A percentile compares a stretch with the other conserved stretches of the same genome.
These are phyloP conservation scores for Globisporangium cylindrosporum DNA, from an alignment of 352 stramenopile species.

Conservation along the genomic window DNA sequence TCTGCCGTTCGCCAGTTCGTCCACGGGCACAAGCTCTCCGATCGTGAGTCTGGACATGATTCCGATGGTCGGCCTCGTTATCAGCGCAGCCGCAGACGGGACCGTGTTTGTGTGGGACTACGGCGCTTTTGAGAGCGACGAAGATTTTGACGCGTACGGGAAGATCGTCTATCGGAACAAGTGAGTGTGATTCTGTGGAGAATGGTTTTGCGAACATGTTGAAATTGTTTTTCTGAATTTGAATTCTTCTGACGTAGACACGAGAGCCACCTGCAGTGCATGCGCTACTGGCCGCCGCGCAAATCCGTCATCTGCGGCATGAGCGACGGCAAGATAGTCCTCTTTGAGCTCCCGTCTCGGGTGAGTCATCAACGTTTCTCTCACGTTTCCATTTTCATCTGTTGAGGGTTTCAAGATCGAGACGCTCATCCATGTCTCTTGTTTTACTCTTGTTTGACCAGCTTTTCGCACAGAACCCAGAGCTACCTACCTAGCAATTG, in stretches of 20 bases:
- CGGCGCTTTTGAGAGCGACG: constrained; percentile 13
- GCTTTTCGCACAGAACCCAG: neutral
- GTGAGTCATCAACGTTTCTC: neutral
- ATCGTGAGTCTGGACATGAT: constrained; percentile 57
- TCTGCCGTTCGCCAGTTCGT: constrained; percentile 28
- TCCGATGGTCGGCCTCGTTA: constrained; percentile 30
- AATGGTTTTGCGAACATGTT: neutral
- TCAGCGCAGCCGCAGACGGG: constrained; percentile 51
- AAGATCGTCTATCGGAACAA: constrained; percentile 20
- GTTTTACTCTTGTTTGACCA: neutral
- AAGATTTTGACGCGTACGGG: constrained; percentile 18
- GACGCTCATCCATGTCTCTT: too few relatives aligned
- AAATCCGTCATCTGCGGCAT: constrained; percentile 15
- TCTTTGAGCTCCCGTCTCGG: constrained; percentile 9
- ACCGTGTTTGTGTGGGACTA: constrained; percentile 44
- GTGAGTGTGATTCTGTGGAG: neutral
- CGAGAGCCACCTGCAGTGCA: constrained; percentile 17
- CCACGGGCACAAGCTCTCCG: constrained; percentile 34
- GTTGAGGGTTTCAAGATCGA: too few relatives aligned
- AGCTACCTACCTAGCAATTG: neutral
- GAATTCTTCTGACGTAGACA: constrained; percentile 2
- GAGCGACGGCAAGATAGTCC: constrained; percentile 18
- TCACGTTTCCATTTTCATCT: neutral
- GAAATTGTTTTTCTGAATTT: neutral
- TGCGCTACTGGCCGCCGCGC: constrained; percentile 19